A percentile compares a stretch with the other conserved stretches of the same genome.
Conservation (phyloP, 768 basidiomycete species). For the Jaapia argillacea region DNA sequence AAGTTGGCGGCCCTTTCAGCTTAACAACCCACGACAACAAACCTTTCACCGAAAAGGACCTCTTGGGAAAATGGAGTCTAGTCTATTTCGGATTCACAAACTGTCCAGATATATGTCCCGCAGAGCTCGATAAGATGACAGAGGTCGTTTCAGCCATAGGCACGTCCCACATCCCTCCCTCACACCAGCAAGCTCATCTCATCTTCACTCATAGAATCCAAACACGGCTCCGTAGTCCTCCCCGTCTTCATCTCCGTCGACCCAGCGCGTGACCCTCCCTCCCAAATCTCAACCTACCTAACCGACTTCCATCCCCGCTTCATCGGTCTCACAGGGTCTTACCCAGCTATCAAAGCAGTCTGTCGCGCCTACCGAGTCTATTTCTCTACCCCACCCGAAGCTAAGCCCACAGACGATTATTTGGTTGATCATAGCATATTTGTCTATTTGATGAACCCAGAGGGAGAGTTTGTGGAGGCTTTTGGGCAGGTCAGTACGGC, state of each 20-base stretch:
- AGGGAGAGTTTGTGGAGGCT: conserved; percentile 90
- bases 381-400: conserved; percentile 89
- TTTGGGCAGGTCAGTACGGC: conserved; percentile 78
- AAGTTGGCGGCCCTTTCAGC: conserved; percentile 86
- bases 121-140: conserved; percentile 93
- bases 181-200: too few species aligned
- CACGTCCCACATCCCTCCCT: conserved; percentile 24
- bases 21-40: conserved; percentile 55
- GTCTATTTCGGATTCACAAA: conserved; percentile 99
- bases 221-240: conserved; percentile 62
- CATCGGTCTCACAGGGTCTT: conserved; percentile 83
- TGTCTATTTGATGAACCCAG: conserved; percentile 96
- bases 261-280: conserved; percentile 76
- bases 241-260: conserved; percentile 96
- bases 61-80: conserved; percentile 86
- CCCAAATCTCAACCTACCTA: conserved; percentile 53
- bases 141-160: conserved; percentile 63
- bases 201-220: too few species aligned
- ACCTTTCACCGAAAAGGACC: conserved; percentile 72
- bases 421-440: conserved; percentile 96
- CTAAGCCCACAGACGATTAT: conserved; percentile 86
- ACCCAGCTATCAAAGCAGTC: conserved; percentile 70
- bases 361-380: conserved; percentile 98
- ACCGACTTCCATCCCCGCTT: conserved; percentile 89
- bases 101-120: conserved; percentile 98